Evolutionary conservation across 2,329 filamentous ascomycete genomes (phyloP), one percentile per base, ranked within the genome.

Genomic region (Clarireedia hainanense): DNA sequence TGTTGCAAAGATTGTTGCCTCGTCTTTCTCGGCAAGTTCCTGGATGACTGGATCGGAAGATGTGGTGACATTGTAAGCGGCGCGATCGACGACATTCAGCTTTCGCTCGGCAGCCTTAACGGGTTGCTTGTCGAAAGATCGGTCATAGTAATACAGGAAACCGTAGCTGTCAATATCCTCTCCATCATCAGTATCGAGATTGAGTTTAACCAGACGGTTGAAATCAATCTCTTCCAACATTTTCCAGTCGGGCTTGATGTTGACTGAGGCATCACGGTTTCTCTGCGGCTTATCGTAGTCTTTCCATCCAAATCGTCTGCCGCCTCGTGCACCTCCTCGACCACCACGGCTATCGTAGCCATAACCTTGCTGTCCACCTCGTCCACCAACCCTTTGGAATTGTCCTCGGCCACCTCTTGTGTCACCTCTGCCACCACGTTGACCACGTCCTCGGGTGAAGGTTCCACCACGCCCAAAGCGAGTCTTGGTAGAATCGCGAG

Each of bases 181-280:
- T 68, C 94, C 94, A 52, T 95, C 90, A 64, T 92, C 89, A 15
- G 91, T 86, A 67, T 97, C 94, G 60, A 99, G 81, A 76, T 96
- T 99, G 68, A 99, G 82, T 81, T 99, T 99, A 65, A 83, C 80
- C 65, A 99, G 82, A 64, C 94, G 88, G 77, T 90, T 92, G 77
- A 95, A 99, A 74, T 99, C 94, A 72, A 99, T 96, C 80, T 99
- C 94, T 76, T 99, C 94, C 67, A 96, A 79, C 76, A 99, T 82
- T 69, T 84, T 81, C 94, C 94, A 99, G 72, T 96, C 91, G 23
- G 91, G 83, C 75, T 95, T 95, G 74, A 97, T 91, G 76, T 92
- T 92, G 70, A 99, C 89, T 37, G 91, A 96, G 10, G 92, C 88
- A 76, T 99, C 94, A 59, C 94, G 89, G 75, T 95, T 96, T 68